A percentile compares a stretch with the other conserved stretches of the same genome.
Evolutionary conservation across 2,329 filamentous ascomycete species (phyloP).

Genomic region (Pseudocercospora ulei): DNA sequence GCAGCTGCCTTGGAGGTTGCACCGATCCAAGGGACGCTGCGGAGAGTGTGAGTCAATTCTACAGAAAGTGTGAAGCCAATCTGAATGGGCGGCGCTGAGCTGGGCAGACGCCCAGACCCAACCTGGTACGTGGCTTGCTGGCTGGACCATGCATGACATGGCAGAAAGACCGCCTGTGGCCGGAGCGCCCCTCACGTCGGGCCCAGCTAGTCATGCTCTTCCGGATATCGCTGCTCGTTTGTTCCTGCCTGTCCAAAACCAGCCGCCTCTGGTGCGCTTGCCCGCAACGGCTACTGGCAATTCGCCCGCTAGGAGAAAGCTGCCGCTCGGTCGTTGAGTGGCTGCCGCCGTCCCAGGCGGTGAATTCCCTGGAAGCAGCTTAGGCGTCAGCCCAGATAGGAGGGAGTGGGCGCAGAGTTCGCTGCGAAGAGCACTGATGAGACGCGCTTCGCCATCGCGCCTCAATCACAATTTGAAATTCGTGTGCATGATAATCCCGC

Average conservation of each 20-base stretch:
- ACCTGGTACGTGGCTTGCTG: slow-evolving; percentile 21
- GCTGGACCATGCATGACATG: slow-evolving; percentile 19
- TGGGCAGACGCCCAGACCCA: slow-evolving; percentile 13
- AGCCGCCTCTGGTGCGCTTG: slow-evolving; percentile 14
- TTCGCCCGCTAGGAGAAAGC: slow-evolving; percentile 21
- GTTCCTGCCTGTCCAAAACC: slow-evolving; percentile 14
- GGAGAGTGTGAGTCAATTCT: slow-evolving; percentile 18
- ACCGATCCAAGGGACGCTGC: slow-evolving; percentile 18
- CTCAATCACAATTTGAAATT: slow-evolving; percentile 14
- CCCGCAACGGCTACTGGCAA: slow-evolving; percentile 14
- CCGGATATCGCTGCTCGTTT: slow-evolving; percentile 15
- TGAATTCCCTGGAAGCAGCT: slow-evolving; percentile 5
- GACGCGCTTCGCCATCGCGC: slow-evolving; percentile 1
- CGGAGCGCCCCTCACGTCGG: slow-evolving; percentile 5
- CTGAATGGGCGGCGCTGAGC: slow-evolving; percentile 17
- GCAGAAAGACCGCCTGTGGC: slow-evolving; percentile 6
- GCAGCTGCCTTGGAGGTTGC: slow-evolving; percentile 23
- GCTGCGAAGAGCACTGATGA: slow-evolving; percentile 4
- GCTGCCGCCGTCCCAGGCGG: slow-evolving; percentile 9
- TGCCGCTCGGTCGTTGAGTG: slow-evolving; percentile 20
- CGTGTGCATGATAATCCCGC: slow-evolving; percentile 12
- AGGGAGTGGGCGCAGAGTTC: slow-evolving; percentile 6
- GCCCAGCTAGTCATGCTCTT: slow-evolving; percentile 14
- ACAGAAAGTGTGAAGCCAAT: slow-evolving; percentile 22
- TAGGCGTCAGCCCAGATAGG: slow-evolving; percentile 5